A percentile compares a stretch with the other conserved stretches of the same genome.
phyloP scores from a whole-genome alignment of 2,329 filamentous ascomycete species.

The Arachnopeziza araneosa region DNA sequence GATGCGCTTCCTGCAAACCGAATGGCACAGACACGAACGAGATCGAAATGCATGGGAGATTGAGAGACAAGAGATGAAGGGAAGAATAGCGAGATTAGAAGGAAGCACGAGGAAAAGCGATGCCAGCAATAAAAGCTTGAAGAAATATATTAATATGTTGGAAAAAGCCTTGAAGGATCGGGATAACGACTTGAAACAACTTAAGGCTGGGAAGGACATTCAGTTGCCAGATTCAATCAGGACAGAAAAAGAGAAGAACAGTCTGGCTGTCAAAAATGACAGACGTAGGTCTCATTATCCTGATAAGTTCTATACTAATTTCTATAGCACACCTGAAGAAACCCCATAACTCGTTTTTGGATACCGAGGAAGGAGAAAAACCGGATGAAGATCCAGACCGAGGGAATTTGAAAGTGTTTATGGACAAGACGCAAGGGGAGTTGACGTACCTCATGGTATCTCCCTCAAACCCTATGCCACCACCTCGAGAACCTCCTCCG shows the following conservation, averaged over 20 bases:
- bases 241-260: constrained; percentile 7
- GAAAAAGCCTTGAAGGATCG: constrained; percentile 85
- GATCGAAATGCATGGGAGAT: constrained; percentile 99
- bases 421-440: constrained; percentile 60
- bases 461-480: constrained; percentile 58
- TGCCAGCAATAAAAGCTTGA: constrained; percentile 80
- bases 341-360: constrained; percentile 33
- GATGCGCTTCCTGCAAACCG: constrained; percentile 98
- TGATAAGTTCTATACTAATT: neutral
- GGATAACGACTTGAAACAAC: constrained; percentile 60
- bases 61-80: constrained; percentile 98
- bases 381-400: constrained; percentile 36
- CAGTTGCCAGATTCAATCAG: constrained; percentile 33
- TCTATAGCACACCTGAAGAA: constrained; percentile 18
- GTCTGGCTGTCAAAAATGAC: constrained; percentile 39
- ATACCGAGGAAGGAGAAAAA: constrained; percentile 38
- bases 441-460: constrained; percentile 65
- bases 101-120: constrained; percentile 83
- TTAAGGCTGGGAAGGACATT: constrained; percentile 37
- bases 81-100: constrained; percentile 89
- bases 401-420: constrained; percentile 52
- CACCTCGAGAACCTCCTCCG: constrained; percentile 56
- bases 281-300: constrained; percentile 40
- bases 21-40: constrained; percentile 98
- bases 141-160: constrained; percentile 84